These are phyloP conservation scores for Podosphaera leucotricha DNA, from an alignment of 2,329 filamentous ascomycete genomes.

Conservation along the genomic window DNA sequence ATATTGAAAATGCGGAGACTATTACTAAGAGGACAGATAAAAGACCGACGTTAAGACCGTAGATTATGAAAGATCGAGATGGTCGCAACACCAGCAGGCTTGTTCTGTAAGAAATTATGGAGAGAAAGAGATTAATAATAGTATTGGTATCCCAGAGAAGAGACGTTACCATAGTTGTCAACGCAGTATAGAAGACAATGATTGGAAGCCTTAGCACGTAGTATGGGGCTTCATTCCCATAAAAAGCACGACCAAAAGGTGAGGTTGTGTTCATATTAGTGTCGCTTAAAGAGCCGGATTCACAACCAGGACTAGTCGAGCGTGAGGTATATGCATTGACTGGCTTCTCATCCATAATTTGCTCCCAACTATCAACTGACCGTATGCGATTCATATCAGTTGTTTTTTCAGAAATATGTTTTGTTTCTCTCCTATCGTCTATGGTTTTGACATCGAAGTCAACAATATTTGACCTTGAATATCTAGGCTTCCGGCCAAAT, in stretches of 20 bases:
- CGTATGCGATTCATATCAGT: background rate
- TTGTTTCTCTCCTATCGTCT: background rate
- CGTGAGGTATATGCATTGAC: background rate
- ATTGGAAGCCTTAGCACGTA: constrained; percentile 23
- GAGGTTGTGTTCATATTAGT: constrained; percentile 10
- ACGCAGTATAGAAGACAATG: constrained; percentile 26
- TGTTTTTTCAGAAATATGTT: background rate
- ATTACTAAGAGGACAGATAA: constrained; percentile 21
- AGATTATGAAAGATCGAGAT: constrained; percentile 18
- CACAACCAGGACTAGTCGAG: background rate
- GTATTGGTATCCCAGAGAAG: constrained; percentile 28
- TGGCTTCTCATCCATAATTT: background rate
- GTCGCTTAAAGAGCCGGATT: background rate
- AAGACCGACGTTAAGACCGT: constrained; percentile 18
- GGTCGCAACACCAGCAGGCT: constrained; percentile 10
- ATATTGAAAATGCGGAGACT: constrained; percentile 19
- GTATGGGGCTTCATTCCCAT: constrained; percentile 25
- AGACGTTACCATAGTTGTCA: constrained; percentile 22
- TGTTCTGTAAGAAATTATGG: constrained; percentile 13
- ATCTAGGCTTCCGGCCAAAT: background rate
- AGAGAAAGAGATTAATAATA: constrained; percentile 23
- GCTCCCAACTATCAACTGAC: background rate
- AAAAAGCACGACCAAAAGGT: constrained; percentile 33
- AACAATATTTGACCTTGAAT: background rate
- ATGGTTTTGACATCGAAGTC: background rate